phyloP scores from a whole-genome alignment of 2,329 filamentous ascomycete species.

The Botryosphaeria dothidea region DNA sequence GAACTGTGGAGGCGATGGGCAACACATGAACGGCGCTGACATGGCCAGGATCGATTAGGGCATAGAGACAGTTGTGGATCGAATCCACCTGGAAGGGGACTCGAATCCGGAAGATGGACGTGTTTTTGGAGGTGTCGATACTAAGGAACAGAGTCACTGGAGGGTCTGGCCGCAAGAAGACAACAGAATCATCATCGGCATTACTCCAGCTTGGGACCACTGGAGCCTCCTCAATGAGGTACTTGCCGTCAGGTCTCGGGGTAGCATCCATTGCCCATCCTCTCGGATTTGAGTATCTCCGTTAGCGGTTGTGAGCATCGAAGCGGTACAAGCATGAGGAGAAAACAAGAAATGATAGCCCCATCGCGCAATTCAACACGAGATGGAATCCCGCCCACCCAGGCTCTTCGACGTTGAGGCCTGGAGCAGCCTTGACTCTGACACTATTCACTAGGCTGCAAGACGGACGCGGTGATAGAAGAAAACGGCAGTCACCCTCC shows the following conservation, averaged over 20 bases:
- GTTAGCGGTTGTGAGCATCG: background rate
- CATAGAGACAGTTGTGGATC: too few relatives aligned
- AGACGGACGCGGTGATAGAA: background rate
- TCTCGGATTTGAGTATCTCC: background rate
- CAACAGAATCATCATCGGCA: background rate
- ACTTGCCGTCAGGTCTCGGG: background rate
- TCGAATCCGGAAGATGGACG: too few relatives aligned
- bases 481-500: background rate
- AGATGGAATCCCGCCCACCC: background rate
- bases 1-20: too few relatives aligned
- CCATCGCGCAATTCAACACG: background rate
- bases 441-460: background rate
- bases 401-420: background rate
- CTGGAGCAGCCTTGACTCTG: background rate
- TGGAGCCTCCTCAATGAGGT: background rate
- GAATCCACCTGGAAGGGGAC: too few relatives aligned
- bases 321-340: background rate
- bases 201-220: background rate
- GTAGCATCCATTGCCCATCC: background rate
- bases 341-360: background rate
- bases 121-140: too few relatives aligned
- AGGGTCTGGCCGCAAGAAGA: too few relatives aligned
- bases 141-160: too few relatives aligned
- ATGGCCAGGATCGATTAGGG: too few relatives aligned
- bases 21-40: too few relatives aligned